A percentile compares a stretch with the other conserved stretches of the same genome.
Evolutionary conservation across 441 rosid genomes (phyloP).

Genomic region (Adansonia gregorii): DNA sequence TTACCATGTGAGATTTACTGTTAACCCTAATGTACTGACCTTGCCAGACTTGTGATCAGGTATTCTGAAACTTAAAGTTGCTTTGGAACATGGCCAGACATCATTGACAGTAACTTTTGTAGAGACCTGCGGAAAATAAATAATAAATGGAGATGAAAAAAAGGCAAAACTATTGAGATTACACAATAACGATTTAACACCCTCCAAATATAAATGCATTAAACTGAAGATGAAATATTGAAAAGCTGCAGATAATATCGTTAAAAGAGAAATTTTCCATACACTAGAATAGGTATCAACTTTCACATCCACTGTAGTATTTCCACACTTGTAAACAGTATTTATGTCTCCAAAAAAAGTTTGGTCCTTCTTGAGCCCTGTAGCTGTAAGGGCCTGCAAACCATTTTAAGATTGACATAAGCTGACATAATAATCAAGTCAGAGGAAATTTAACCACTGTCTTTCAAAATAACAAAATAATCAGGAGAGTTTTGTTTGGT

Average conservation of each 20-base stretch:
- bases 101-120: conserved; percentile 68
- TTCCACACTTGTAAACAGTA: conserved; percentile 62
- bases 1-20: neutral
- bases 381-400: conserved; percentile 69
- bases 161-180: conserved; percentile 11
- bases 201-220: neutral
- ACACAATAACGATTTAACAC: conserved; percentile 18
- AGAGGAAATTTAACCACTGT: neutral
- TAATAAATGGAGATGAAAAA: neutral
- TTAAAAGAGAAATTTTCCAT: conserved; percentile 34
- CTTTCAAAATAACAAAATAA: neutral
- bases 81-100: conserved; percentile 60
- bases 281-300: conserved; percentile 74
- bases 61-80: conserved; percentile 64
- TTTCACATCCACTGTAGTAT: conserved; percentile 70
- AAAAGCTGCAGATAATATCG: conserved; percentile 4
- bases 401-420: conserved; percentile 15
- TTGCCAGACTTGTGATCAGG: conserved; percentile 93
- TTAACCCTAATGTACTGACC: conserved; percentile 48
- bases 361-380: conserved; percentile 70
- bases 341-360: conserved; percentile 72
- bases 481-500: too few relatives aligned
- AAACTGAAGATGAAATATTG: neutral
- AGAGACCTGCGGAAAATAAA: conserved; percentile 50
- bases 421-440: neutral